Percentiles rank a stretch among this genome's conserved stretches.
These are phyloP conservation scores for Trifolium repens DNA, from an alignment of 306 rosid species.

Conservation along the genomic window DNA sequence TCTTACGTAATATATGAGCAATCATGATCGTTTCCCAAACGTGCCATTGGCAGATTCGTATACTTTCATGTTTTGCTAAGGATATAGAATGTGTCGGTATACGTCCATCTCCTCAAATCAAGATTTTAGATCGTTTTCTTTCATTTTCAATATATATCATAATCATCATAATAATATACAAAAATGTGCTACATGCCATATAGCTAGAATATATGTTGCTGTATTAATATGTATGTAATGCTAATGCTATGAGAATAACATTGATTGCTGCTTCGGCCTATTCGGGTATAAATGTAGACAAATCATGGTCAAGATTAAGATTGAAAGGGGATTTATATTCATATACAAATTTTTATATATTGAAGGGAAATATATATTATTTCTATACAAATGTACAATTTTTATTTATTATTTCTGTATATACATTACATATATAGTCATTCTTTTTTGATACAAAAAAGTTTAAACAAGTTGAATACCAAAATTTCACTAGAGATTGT, in stretches of 20 bases:
- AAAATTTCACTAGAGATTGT: too few relatives aligned
- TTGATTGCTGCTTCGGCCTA: constrained; percentile 33
- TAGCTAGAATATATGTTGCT: constrained; percentile 28
- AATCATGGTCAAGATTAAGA: constrained; percentile 38
- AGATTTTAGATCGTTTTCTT: constrained; percentile 29
- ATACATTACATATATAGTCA: too few relatives aligned
- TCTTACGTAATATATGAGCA: constrained; percentile 1
- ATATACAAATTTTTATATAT: background rate
- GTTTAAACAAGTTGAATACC: too few relatives aligned
- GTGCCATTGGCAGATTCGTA: constrained; percentile 34
- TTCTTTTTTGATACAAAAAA: too few relatives aligned
- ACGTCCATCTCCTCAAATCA: constrained; percentile 31
- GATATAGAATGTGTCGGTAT: constrained; percentile 18
- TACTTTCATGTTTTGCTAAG: constrained; percentile 23
- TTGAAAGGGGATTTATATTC: constrained; percentile 12
- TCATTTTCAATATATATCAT: constrained; percentile 28
- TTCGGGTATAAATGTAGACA: constrained; percentile 26
- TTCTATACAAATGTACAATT: too few relatives aligned
- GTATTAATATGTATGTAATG: constrained; percentile 21
- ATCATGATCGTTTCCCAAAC: constrained; percentile 2
- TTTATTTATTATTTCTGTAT: background rate
- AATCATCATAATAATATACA: background rate
- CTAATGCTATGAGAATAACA: constrained; percentile 43
- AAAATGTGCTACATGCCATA: constrained; percentile 34
- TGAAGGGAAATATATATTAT: too few relatives aligned